These are phyloP conservation scores for Blastocystis sp. DNA, from an alignment of 352 stramenopile species.

Conservation along the genomic window DNA sequence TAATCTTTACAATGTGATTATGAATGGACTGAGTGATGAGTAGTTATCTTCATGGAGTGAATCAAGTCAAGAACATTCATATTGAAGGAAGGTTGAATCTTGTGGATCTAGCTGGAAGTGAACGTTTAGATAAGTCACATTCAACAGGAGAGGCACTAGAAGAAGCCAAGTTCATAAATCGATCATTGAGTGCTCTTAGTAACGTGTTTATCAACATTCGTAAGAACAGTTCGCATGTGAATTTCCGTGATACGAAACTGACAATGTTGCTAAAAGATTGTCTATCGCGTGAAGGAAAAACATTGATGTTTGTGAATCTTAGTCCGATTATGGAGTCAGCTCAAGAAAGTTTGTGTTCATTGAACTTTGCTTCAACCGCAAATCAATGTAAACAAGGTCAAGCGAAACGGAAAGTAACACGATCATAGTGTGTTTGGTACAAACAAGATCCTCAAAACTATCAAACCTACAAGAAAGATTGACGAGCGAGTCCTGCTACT, in stretches of 20 bases:
- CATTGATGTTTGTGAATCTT: constrained; percentile 98
- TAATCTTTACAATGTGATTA: constrained; percentile 86
- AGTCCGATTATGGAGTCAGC: constrained; percentile 85
- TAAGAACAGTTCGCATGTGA: constrained; percentile 86
- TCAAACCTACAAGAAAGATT: constrained; percentile 35
- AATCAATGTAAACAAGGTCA: constrained; percentile 59
- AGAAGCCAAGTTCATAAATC: constrained; percentile 97
- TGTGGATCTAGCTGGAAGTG: constrained; percentile 85
- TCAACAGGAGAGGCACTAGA: constrained; percentile 83
- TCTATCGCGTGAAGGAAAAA: constrained; percentile 95
- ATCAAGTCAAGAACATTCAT: constrained; percentile 80
- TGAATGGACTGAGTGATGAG: constrained; percentile 64
- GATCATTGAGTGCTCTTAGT: constrained; percentile 90
- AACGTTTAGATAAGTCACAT: constrained; percentile 86
- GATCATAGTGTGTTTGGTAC: constrained; percentile 16
- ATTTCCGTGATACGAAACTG: constrained; percentile 96
- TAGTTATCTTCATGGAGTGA: constrained; percentile 71
- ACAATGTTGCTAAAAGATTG: constrained; percentile 96
- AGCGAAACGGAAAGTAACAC: constrained; percentile 43
- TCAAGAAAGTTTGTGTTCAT: constrained; percentile 91
- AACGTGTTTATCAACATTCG: constrained; percentile 93
- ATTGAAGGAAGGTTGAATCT: constrained; percentile 86
- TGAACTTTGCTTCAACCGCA: constrained; percentile 83
- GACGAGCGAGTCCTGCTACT: constrained; percentile 29
- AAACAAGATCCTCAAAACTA: constrained; percentile 8